A percentile compares a stretch with the other conserved stretches of the same genome.
These are phyloP conservation scores for Cryptococcus deneoformans DNA, from an alignment of 1,284 basidiomycete genomes.

Conservation along the genomic window DNA sequence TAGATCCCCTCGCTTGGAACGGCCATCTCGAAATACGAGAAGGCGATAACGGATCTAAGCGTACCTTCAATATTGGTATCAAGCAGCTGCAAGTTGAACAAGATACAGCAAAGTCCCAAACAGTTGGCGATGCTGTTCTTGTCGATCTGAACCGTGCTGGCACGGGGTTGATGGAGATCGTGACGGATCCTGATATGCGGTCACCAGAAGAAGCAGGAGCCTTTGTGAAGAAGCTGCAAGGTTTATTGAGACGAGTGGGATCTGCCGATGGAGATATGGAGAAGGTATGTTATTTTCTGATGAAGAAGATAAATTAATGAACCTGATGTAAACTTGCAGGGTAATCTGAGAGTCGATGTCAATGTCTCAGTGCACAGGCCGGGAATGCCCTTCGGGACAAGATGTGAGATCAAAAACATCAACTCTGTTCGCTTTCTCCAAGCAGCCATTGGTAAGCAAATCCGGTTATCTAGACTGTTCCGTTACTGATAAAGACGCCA, in stretches of 20 bases:
- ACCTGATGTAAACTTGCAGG: constrained; percentile 53
- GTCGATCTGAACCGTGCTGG: constrained; percentile 93
- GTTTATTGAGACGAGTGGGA: constrained; percentile 75
- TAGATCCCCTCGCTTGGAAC: constrained; percentile 64
- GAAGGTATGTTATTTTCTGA: constrained; percentile 56
- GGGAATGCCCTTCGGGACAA: constrained; percentile 68
- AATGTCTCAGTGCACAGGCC: constrained; percentile 83
- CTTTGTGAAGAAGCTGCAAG: constrained; percentile 83
- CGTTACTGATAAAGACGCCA: background rate
- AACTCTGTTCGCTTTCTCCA: constrained; percentile 87
- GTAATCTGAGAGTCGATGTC: constrained; percentile 90
- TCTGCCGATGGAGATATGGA: constrained; percentile 98
- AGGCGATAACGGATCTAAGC: constrained; percentile 44
- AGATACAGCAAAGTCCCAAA: constrained; percentile 93
- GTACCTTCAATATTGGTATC: constrained; percentile 63
- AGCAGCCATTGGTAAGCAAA: constrained; percentile 76
- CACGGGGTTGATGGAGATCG: constrained; percentile 89
- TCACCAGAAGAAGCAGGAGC: constrained; percentile 85
- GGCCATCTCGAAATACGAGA: constrained; percentile 60
- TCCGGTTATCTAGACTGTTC: background rate
- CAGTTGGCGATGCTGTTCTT: constrained; percentile 59
- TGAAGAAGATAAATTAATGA: no score
- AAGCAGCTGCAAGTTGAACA: constrained; percentile 96
- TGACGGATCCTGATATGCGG: constrained; percentile 90
- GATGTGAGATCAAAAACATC: constrained; percentile 91